These are phyloP conservation scores for Candida endomychidarum DNA, from an alignment of 805 yeast species.

Conservation along the genomic window DNA sequence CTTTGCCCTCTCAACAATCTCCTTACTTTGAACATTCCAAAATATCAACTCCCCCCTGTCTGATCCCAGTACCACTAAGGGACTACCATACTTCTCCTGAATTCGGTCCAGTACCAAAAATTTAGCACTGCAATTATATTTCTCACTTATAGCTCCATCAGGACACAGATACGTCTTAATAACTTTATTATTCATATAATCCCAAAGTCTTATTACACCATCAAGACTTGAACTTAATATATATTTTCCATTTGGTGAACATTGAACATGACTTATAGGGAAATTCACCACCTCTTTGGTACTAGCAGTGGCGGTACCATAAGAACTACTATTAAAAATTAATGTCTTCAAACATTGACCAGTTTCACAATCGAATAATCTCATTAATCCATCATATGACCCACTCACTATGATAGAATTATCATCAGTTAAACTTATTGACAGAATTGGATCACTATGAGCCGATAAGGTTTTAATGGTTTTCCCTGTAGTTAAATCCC, in stretches of 20 bases:
- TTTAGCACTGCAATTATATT: constrained; percentile 51
- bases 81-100: constrained; percentile 21
- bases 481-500: constrained; percentile 78
- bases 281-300: constrained; percentile 48
- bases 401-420: constrained; percentile 84
- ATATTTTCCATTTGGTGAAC: constrained; percentile 79
- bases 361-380: constrained; percentile 82
- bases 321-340: constrained; percentile 69
- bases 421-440: constrained; percentile 71
- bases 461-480: constrained; percentile 82
- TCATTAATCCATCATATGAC: constrained; percentile 86
- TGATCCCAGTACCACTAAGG: constrained; percentile 59
- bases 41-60: constrained; percentile 53
- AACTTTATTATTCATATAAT: constrained; percentile 75
- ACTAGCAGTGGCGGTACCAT: constrained; percentile 59
- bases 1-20: constrained; percentile 33
- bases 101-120: constrained; percentile 42
- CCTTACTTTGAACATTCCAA: constrained; percentile 69
- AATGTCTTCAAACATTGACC: constrained; percentile 92
- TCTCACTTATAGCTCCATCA: constrained; percentile 42
- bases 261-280: constrained; percentile 72
- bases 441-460: constrained; percentile 86
- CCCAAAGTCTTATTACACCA: constrained; percentile 81
- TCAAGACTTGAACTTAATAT: constrained; percentile 78
- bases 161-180: constrained; percentile 63